These are phyloP conservation scores for Acacia concinna DNA, from an alignment of 331 rosid genomes.

Conservation along the genomic window DNA sequence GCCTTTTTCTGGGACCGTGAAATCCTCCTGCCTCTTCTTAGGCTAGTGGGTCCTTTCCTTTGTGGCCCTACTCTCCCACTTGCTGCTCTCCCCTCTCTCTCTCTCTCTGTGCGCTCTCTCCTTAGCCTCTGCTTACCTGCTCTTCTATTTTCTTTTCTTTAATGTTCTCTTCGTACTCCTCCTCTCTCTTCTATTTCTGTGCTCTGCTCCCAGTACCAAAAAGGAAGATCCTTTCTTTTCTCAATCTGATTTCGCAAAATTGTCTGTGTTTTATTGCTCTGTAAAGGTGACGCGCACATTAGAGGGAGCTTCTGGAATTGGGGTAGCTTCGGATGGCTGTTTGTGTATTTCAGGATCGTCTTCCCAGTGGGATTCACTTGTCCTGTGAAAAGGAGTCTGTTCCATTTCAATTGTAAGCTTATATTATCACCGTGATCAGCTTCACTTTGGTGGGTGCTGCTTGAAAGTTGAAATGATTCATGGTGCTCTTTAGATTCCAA, in stretches of 20 bases:
- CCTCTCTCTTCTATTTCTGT: slow-evolving; percentile 40
- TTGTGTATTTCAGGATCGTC: slow-evolving; percentile 32
- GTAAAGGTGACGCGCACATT: slow-evolving; percentile 38
- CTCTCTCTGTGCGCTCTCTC: slow-evolving; percentile 40
- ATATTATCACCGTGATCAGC: slow-evolving; percentile 47
- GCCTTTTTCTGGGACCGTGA: slow-evolving; percentile 58
- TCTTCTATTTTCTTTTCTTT: slow-evolving; percentile 13
- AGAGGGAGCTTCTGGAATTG: slow-evolving; percentile 39
- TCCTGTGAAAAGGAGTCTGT: slow-evolving; percentile 30
- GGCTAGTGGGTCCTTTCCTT: slow-evolving; percentile 75
- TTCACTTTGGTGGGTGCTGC: slow-evolving; percentile 45
- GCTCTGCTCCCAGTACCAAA: slow-evolving; percentile 30
- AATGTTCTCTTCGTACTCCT: slow-evolving; percentile 36
- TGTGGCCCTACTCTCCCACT: slow-evolving; percentile 77
- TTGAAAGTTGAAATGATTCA: slow-evolving; percentile 42
- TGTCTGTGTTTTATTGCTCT: slow-evolving; percentile 31
- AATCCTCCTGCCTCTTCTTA: slow-evolving; percentile 37
- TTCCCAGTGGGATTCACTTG: slow-evolving; percentile 33
- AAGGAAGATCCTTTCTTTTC: slow-evolving; percentile 40
- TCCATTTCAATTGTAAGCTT: slow-evolving; percentile 44
- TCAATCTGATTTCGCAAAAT: slow-evolving; percentile 34
- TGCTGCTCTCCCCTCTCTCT: slow-evolving; percentile 53
- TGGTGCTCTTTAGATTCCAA: slow-evolving; percentile 45
- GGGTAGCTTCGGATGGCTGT: slow-evolving; percentile 28
- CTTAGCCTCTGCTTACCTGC: slow-evolving; percentile 43